phyloP scores from a whole-genome alignment of 345 rosid species.

The Theobroma cacao region DNA sequence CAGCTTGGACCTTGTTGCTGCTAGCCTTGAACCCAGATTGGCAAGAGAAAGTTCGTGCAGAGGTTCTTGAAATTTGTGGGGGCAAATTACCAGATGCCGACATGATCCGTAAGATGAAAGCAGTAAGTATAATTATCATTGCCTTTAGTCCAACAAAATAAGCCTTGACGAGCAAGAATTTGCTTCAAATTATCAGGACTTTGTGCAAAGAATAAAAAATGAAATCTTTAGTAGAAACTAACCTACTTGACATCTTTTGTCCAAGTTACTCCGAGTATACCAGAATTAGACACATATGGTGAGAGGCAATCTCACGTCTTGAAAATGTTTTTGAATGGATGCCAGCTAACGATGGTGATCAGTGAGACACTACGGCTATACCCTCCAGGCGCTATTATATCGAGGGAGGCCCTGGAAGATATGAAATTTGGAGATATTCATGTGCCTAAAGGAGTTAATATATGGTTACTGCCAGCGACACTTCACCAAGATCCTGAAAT shows the following conservation, averaged over 20 bases:
- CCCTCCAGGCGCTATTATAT: neutral
- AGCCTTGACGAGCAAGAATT: too few relatives aligned
- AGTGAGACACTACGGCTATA: neutral
- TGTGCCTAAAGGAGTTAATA: neutral
- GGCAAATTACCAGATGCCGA: slow-evolving; percentile 21
- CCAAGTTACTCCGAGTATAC: too few relatives aligned
- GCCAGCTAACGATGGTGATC: neutral
- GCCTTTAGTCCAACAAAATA: too few relatives aligned
- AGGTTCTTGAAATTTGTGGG: slow-evolving; percentile 28
- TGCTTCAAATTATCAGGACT: too few relatives aligned
- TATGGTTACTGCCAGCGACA: neutral
- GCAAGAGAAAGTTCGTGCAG: slow-evolving; percentile 34
- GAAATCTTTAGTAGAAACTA: too few relatives aligned
- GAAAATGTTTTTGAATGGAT: too few relatives aligned
- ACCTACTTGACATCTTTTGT: too few relatives aligned
- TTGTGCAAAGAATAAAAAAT: too few relatives aligned
- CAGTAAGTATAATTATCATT: too few relatives aligned
- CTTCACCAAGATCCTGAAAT: neutral
- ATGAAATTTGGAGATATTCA: neutral
- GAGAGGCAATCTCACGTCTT: too few relatives aligned
- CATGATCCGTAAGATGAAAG: slow-evolving; percentile 34
- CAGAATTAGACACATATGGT: too few relatives aligned
- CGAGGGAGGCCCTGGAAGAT: neutral
- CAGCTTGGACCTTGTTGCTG: slow-evolving; percentile 43
- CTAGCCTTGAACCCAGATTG: slow-evolving; percentile 37